A percentile compares a stretch with the other conserved stretches of the same genome.
Conservation (phyloP, 1,139 yeast genomes). For the Kurtzmaniella quercitrusa region DNA sequence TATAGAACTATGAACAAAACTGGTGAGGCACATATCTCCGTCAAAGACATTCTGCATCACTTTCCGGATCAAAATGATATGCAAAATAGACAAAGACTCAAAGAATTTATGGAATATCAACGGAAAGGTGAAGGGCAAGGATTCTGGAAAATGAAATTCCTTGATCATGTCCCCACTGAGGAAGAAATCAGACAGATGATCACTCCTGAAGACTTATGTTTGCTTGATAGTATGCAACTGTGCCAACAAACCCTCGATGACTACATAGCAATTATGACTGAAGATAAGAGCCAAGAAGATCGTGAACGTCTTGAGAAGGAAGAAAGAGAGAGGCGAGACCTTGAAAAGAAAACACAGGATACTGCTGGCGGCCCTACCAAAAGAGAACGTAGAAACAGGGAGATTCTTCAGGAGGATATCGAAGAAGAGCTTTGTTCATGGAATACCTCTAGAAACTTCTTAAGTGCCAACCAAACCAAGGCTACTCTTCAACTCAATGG, state of each 20-base stretch:
- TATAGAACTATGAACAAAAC: constrained; percentile 79
- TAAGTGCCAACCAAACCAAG: constrained; percentile 92
- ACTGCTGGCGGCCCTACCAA: constrained; percentile 16
- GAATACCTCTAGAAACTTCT: constrained; percentile 86
- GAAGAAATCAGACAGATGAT: constrained; percentile 82
- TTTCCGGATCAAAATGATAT: constrained; percentile 97
- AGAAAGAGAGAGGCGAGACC: constrained; percentile 17
- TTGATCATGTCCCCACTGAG: constrained; percentile 64
- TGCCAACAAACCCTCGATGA: constrained; percentile 86
- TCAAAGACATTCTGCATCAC: constrained; percentile 84
- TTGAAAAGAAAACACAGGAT: constrained; percentile 25
- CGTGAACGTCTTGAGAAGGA: constrained; percentile 16
- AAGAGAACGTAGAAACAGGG: constrained; percentile 23
- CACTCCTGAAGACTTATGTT: constrained; percentile 85
- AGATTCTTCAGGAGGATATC: constrained; percentile 28
- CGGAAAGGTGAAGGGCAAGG: constrained; percentile 95
- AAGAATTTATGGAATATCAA: constrained; percentile 98
- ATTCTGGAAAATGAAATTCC: constrained; percentile 83
- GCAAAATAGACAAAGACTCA: constrained; percentile 92
- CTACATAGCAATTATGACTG: constrained; percentile 49
- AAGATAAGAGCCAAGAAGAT: constrained; percentile 16
- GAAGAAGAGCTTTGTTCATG: constrained; percentile 92
- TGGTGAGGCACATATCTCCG: constrained; percentile 71
- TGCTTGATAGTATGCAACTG: constrained; percentile 88
- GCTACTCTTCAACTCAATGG: constrained; percentile 96